Conservation (phyloP, 257 asterid genomes). For the Solanum tarapatanum region DNA sequence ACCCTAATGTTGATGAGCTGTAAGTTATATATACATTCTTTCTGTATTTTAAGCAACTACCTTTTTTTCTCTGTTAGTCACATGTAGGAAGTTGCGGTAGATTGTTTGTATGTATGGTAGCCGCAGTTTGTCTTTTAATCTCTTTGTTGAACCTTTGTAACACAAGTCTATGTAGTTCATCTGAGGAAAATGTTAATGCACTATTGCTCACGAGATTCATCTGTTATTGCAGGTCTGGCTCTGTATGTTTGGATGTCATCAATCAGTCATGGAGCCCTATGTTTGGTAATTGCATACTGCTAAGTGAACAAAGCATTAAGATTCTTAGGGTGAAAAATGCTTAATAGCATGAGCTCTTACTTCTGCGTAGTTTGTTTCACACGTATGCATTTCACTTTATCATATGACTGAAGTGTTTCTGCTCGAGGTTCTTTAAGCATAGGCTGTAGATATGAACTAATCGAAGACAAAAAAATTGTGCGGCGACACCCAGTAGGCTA, state of each 20-base stretch:
- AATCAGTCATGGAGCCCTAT: slow-evolving; percentile 98
- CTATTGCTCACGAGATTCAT: not conserved
- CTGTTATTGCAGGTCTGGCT: slow-evolving; percentile 52
- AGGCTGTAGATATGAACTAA: not conserved
- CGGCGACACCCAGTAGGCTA: not conserved
- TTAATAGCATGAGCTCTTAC: not conserved
- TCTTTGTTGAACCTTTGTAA: not conserved
- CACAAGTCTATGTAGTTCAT: not conserved
- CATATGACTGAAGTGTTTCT: not conserved
- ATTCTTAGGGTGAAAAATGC: not conserved
- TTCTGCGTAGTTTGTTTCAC: not conserved
- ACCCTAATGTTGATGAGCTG: slow-evolving; percentile 95
- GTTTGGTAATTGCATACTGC: slow-evolving; percentile 43
- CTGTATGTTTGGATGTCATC: slow-evolving; percentile 89
- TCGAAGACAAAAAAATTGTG: not conserved
- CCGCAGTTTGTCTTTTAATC: not conserved
- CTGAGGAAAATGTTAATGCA: not conserved
- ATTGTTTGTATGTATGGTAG: not conserved
- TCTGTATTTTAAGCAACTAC: not conserved
- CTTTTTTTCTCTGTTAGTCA: not conserved
- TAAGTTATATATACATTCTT: slow-evolving; percentile 23
- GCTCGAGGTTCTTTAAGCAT: not conserved
- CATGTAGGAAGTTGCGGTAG: not conserved
- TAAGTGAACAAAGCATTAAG: not conserved
- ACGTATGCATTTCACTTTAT: not conserved